Percentiles rank a stretch among this genome's conserved stretches.
Conservation (phyloP, 495 filamentous ascomycete genomes). For the Cryomyces minteri region DNA sequence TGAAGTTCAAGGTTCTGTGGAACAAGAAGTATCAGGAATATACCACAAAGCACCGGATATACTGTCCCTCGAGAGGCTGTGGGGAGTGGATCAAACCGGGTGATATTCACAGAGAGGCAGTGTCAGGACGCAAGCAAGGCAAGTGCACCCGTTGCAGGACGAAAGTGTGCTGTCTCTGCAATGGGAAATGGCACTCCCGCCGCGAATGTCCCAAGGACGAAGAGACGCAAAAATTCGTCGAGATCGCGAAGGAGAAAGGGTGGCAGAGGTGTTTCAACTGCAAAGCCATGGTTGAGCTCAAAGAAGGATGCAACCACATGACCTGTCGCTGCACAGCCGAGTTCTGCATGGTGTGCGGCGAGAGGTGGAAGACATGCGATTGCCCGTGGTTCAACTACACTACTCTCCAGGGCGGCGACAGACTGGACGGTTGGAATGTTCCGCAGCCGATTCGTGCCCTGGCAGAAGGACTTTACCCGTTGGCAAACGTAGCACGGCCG, state of each 20-base stretch:
- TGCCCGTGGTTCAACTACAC: slow-evolving; percentile 66
- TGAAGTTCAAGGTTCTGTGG: slow-evolving; percentile 57
- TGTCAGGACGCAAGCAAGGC: slow-evolving; percentile 31
- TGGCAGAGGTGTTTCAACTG: slow-evolving; percentile 67
- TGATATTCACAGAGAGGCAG: slow-evolving; percentile 35
- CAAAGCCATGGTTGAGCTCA: slow-evolving; percentile 55
- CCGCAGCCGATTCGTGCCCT: slow-evolving; percentile 17
- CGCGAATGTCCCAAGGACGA: slow-evolving; percentile 54
- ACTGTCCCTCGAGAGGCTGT: slow-evolving; percentile 51
- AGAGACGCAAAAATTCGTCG: slow-evolving; percentile 42
- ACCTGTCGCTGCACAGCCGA: slow-evolving; percentile 65
- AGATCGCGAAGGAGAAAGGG: slow-evolving; percentile 49
- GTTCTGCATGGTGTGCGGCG: slow-evolving; percentile 68
- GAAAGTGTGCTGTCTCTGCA: slow-evolving; percentile 57
- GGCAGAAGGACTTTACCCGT: slow-evolving; percentile 8
- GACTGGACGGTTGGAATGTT: slow-evolving; percentile 36
- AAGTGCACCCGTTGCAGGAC: slow-evolving; percentile 50
- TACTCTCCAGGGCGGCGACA: slow-evolving; percentile 32
- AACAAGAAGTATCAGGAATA: slow-evolving; percentile 59
- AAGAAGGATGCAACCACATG: slow-evolving; percentile 74
- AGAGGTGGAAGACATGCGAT: slow-evolving; percentile 64
- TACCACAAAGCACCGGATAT: slow-evolving; percentile 52
- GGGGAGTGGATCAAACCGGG: slow-evolving; percentile 58
- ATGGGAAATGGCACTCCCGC: slow-evolving; percentile 49
- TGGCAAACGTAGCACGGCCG: neutral